Evolutionary conservation across 2,329 filamentous ascomycete genomes (phyloP).

Genomic region (Penicillium sp.): DNA sequence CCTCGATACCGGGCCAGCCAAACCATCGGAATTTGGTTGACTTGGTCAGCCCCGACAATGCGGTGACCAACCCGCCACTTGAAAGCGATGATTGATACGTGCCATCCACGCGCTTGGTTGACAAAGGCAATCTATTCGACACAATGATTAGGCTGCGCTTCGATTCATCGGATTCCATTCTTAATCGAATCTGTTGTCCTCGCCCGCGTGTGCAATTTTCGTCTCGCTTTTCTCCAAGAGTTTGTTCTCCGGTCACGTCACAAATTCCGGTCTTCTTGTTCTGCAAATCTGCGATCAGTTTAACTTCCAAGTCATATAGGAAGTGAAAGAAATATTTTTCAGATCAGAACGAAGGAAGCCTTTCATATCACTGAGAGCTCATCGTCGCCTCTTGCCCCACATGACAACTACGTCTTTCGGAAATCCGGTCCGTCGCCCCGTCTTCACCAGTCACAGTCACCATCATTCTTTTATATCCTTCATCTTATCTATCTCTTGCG

Average conservation of each 20-base stretch:
- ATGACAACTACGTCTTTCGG: slow-evolving; percentile 29
- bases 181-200: neutral
- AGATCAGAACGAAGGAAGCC: neutral
- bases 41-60: slow-evolving; percentile 83
- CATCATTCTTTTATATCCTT: neutral
- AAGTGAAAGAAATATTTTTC: neutral
- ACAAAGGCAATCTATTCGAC: slow-evolving; percentile 89
- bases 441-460: neutral
- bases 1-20: slow-evolving; percentile 88
- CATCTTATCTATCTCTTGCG: neutral
- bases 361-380: neutral
- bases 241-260: neutral
- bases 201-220: neutral
- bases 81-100: slow-evolving; percentile 86
- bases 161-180: slow-evolving; percentile 10
- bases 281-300: neutral
- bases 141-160: slow-evolving; percentile 64
- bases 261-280: neutral
- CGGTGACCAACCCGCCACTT: slow-evolving; percentile 87
- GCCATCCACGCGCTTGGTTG: slow-evolving; percentile 82
- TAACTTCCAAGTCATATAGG: neutral
- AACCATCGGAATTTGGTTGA: slow-evolving; percentile 93
- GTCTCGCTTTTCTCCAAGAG: neutral
- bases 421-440: slow-evolving; percentile 2
- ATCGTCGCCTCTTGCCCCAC: slow-evolving; percentile 16